Conservation (phyloP, 2,329 filamentous ascomycete genomes). For the Fusarium brachygibbosum region DNA sequence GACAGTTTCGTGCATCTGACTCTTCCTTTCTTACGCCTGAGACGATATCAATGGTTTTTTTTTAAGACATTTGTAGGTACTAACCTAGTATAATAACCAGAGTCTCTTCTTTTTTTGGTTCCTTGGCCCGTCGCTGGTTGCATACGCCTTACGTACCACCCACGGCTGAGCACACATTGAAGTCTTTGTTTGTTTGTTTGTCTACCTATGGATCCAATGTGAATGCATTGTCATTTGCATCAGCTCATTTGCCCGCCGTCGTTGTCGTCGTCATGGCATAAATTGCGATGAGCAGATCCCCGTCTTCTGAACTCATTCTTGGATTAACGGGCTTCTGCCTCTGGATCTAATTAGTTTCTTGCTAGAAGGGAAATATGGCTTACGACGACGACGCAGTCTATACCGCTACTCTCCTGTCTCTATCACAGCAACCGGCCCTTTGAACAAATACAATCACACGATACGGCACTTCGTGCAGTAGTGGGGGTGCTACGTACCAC, state of each 20-base stretch:
- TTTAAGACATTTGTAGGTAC: neutral
- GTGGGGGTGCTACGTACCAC: constrained; percentile 5
- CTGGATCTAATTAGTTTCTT: neutral
- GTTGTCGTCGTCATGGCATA: constrained; percentile 40
- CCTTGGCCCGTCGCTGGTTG: constrained; percentile 34
- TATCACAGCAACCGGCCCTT: constrained; percentile 13
- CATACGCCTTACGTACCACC: constrained; percentile 26
- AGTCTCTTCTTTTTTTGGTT: constrained; percentile 18
- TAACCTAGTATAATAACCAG: neutral
- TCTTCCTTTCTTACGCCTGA: too few species aligned
- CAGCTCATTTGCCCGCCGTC: constrained; percentile 21
- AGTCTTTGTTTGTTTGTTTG: constrained; percentile 2
- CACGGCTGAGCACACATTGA: constrained; percentile 3
- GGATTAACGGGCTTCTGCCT: constrained; percentile 12
- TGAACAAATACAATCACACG: constrained; percentile 1
- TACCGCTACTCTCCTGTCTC: constrained; percentile 26
- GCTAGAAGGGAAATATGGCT: constrained; percentile 6
- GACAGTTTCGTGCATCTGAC: too few species aligned
- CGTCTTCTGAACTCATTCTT: constrained; percentile 17
- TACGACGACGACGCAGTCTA: constrained; percentile 5
- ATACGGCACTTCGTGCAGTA: constrained; percentile 17
- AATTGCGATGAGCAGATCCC: constrained; percentile 42
- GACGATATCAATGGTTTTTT: constrained; percentile 4
- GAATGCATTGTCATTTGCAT: constrained; percentile 23
- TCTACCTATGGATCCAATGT: neutral